A percentile compares a stretch with the other conserved stretches of the same genome.
Conservation (phyloP, 2,329 filamentous ascomycete species). For the Curvularia spicifera region DNA sequence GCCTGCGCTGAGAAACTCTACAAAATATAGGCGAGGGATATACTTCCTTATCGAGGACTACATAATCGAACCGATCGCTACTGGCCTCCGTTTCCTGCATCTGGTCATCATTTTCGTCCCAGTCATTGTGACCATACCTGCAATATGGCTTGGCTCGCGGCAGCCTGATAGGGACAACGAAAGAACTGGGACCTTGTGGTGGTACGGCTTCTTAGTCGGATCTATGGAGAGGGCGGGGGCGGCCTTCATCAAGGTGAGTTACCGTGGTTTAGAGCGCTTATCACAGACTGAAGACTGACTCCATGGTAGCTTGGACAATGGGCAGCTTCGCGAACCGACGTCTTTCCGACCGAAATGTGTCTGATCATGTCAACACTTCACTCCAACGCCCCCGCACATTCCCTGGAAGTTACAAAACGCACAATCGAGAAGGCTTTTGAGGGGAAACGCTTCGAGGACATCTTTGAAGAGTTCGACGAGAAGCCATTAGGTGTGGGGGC, state of each 20-base stretch:
- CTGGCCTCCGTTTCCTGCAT: conserved; percentile 85
- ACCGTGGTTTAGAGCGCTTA: not conserved
- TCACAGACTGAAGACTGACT: conserved; percentile 21
- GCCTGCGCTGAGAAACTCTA: conserved; percentile 66
- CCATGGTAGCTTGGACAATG: conserved; percentile 82
- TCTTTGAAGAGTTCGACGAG: conserved; percentile 95
- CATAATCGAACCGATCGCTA: conserved; percentile 83
- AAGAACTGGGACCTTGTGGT: conserved; percentile 84
- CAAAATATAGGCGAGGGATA: conserved; percentile 63
- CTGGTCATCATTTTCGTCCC: conserved; percentile 89
- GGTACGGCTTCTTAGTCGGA: conserved; percentile 86
- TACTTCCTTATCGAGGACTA: conserved; percentile 73
- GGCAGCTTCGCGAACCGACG: conserved; percentile 94
- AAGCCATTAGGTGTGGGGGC: conserved; percentile 89
- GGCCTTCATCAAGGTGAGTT: conserved; percentile 88
- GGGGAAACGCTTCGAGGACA: conserved; percentile 80
- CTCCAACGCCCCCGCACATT: conserved; percentile 92
- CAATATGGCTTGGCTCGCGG: conserved; percentile 77
- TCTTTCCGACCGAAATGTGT: conserved; percentile 93
- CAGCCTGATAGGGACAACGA: conserved; percentile 72
- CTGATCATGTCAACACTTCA: conserved; percentile 92
- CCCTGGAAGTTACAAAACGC: conserved; percentile 76
- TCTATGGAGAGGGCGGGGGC: conserved; percentile 93
- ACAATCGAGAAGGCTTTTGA: conserved; percentile 84
- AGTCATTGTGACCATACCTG: conserved; percentile 79